Conservation (phyloP, 768 basidiomycete genomes). For the Macrolepiota dolichaula region DNA sequence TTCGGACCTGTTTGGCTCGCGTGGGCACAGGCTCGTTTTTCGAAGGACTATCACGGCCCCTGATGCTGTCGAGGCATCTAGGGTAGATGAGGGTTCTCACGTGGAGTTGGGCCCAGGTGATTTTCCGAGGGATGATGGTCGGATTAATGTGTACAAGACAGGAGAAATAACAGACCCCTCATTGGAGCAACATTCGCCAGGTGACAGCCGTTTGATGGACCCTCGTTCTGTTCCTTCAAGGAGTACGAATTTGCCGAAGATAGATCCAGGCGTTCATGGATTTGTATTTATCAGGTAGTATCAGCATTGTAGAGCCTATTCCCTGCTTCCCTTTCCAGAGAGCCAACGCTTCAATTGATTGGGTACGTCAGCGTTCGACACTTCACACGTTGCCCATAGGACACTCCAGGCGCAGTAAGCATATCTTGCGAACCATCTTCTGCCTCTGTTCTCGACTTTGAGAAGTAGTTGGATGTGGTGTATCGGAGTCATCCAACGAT, state of each 20-base stretch:
- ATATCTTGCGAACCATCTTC: too few relatives aligned
- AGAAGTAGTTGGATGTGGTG: too few relatives aligned
- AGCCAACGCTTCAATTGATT: not conserved
- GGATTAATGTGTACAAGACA: not conserved
- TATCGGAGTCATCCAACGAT: too few relatives aligned
- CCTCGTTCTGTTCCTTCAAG: not conserved
- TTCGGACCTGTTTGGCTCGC: not conserved
- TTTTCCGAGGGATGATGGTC: not conserved
- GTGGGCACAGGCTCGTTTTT: not conserved
- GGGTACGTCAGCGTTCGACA: too few relatives aligned
- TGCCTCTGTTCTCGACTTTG: too few relatives aligned
- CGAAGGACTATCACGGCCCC: not conserved
- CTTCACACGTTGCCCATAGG: too few relatives aligned
- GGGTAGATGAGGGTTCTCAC: not conserved
- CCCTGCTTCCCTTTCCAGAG: not conserved
- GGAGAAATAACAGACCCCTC: not conserved
- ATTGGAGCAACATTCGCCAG: not conserved
- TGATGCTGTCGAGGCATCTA: not conserved
- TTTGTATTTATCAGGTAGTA: conserved; percentile 1
- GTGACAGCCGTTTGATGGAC: not conserved
- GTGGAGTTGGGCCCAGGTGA: not conserved
- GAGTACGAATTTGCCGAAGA: not conserved
- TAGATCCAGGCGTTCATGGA: conserved; percentile 1
- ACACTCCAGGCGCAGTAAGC: too few relatives aligned
- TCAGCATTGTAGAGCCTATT: too few relatives aligned